Conservation (phyloP, 2,329 filamentous ascomycete species). For the Pseudogymnoascus sp. region DNA sequence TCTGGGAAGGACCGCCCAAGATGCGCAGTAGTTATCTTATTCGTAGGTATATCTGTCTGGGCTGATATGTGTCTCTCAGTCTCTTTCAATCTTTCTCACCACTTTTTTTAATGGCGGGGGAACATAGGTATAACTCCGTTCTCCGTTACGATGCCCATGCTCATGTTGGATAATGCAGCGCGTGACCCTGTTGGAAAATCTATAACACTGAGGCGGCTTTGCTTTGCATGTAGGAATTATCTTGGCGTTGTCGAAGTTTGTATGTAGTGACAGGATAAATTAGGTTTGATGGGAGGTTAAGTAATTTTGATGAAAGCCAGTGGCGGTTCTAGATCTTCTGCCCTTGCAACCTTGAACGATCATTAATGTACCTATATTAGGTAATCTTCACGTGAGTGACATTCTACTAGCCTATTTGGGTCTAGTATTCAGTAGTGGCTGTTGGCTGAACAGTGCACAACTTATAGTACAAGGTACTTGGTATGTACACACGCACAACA, state of each 20-base stretch:
- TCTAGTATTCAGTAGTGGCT: not conserved
- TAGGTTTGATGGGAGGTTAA: constrained; percentile 8
- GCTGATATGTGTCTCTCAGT: not conserved
- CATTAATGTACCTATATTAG: constrained; percentile 4
- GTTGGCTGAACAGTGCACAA: not conserved
- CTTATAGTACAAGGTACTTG: not conserved
- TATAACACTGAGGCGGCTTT: not conserved
- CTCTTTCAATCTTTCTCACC: not conserved
- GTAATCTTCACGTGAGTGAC: constrained; percentile 5
- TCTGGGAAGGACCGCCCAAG: not conserved
- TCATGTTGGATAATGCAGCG: not conserved
- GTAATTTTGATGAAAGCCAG: constrained; percentile 5
- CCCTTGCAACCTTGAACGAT: constrained; percentile 2
- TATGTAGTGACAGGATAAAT: not conserved
- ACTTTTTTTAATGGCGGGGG: not conserved
- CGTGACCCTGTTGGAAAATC: not conserved
- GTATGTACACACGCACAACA: not conserved
- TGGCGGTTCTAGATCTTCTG: constrained; percentile 8
- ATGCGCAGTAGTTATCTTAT: not conserved
- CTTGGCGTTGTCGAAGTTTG: not conserved
- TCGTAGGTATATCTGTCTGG: not conserved
- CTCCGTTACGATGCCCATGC: not conserved
- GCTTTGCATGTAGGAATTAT: not conserved
- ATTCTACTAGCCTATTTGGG: not conserved
- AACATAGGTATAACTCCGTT: not conserved